Conservation (phyloP, 441 rosid species). For the Biscutella laevigata region DNA sequence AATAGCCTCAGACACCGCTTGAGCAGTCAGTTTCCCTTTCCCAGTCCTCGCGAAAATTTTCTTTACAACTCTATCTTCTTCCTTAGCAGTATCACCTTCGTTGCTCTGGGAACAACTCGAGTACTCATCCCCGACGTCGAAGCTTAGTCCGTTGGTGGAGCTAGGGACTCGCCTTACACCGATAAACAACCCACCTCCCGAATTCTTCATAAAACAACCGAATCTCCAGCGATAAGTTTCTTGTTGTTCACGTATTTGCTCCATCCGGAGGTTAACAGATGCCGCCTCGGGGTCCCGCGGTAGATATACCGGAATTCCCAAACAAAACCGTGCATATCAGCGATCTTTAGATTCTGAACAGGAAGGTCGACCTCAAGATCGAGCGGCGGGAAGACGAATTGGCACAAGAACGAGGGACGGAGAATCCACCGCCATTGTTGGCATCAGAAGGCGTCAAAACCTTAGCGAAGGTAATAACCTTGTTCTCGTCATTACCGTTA, state of each 20-base stretch:
- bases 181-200: slow-evolving; percentile 41
- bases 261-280: slow-evolving; percentile 87
- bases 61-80: slow-evolving; percentile 16
- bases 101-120: slow-evolving; percentile 26
- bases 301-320: slow-evolving; percentile 86
- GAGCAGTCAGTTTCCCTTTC: slow-evolving; percentile 36
- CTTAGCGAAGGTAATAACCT: slow-evolving; percentile 53
- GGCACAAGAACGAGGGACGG: slow-evolving; percentile 82
- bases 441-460: slow-evolving; percentile 78
- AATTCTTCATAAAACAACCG: slow-evolving; percentile 70
- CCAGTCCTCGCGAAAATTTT: slow-evolving; percentile 31
- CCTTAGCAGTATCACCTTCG: slow-evolving; percentile 15
- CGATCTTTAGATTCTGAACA: slow-evolving; percentile 53
- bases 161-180: slow-evolving; percentile 56
- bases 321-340: slow-evolving; percentile 56
- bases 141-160: slow-evolving; percentile 8
- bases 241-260: slow-evolving; percentile 79
- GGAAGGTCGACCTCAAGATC: slow-evolving; percentile 68
- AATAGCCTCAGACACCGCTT: slow-evolving; percentile 43
- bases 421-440: slow-evolving; percentile 88
- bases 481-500: slow-evolving; percentile 4
- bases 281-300: slow-evolving; percentile 82
- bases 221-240: slow-evolving; percentile 82
- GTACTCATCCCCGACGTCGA: slow-evolving; percentile 25
- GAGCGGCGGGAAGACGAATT: slow-evolving; percentile 72